Base-by-base conservation (phyloP, 129 eudicot genomes). In the Centaurea solstitialis region DNA sequence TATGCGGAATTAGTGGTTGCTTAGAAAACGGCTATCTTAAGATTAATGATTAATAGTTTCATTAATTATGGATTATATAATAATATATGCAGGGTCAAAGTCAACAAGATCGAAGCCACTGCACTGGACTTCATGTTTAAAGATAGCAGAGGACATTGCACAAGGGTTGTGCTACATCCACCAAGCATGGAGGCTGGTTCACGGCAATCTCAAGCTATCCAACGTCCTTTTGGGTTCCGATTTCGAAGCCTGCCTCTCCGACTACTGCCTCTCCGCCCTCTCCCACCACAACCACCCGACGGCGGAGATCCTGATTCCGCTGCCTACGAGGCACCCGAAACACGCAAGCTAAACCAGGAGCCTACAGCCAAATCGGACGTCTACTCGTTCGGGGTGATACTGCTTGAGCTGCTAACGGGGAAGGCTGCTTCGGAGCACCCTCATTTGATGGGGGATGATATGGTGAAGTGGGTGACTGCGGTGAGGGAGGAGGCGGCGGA, bases 131-230 rank as follows among this genome's bases (percentile, higher is more conserved):
- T 94, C 98, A 78, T 94, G 98, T 75, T 45, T 94, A 57, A 94
- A 94, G 81, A 94, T 94, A 83, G 95, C 98, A 17, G 98, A 94
- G 28, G 98, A 94, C 22, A 74, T 89, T 28, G 97, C 97, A 35
- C 98, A 94, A 85, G 98, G 98, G 23, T 93, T 94, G 22, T 84
- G 93, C 73, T 94, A 89, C 89, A 91, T 94, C 85, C 98, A 94
- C 92, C 98, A 94, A 88, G 98, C 98, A 61, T 94, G 97, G 97
- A 85, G 95, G 76, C 94, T 94, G 5, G 95, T 91, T 77, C 98
- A 94, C 47, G 98, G 97, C 83, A 94, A 91, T 65, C 93, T 94
- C 76, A 94, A 94, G 37, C 72, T 96, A 80, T 88, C 98, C 65
- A 94, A 94, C 61, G 87, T 94, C 80, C 98, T 94, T 76, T 92